Evolutionary conservation across 192 early-diverging fungal species (phyloP), one percentile per base, ranked within the genome.

Genomic region (Entomortierella beljakovae): DNA sequence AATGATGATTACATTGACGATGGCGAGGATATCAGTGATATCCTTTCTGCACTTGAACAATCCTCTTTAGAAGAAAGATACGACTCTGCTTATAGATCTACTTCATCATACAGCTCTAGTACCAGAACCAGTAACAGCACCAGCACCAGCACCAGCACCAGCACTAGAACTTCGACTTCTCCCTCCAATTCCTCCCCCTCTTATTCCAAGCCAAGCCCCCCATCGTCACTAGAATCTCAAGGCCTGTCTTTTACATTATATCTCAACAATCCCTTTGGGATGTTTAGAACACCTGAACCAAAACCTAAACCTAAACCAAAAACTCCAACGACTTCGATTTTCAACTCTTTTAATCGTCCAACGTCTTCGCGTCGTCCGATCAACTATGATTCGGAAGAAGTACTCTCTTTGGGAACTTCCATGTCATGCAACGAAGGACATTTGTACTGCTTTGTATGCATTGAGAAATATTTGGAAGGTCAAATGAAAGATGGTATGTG

Each of bases 401-500:
- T n/a, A 20, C 33, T 58, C 18, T 3, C 55, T 2, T 28, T 73
- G 1, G 62, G 70, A 0, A 40, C 26, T 25, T 64, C 56, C 2
- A 23, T 73, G 13, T 33, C 32, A 18, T 67, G 57, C 23, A 56
- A 32, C 5, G 50, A 15, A 16, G 37, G 31, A 7, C 71, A 74
- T 57, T 29, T 52, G 64, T 61, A 52, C 51, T 74, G 71, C 37
- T 37, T 49, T 3, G 22, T 28, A 11, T 74, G 71, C 25, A 40
- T 74, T 26, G 51, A 34, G 7, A 52, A 15, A 20, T 67, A 74
- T 46, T 33, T 74, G 49, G 29, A 55, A 2, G 46, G 51, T 0
- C 33, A 74, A 20, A 22, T 74, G 50, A 60, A 64, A 22, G 31
- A 28, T 6, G n/a, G 32, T 7, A 28, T 29, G 8, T 74, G 71